Base-by-base conservation (phyloP, 2,329 filamentous ascomycete species). In the Proliferodiscus dingleyae region DNA sequence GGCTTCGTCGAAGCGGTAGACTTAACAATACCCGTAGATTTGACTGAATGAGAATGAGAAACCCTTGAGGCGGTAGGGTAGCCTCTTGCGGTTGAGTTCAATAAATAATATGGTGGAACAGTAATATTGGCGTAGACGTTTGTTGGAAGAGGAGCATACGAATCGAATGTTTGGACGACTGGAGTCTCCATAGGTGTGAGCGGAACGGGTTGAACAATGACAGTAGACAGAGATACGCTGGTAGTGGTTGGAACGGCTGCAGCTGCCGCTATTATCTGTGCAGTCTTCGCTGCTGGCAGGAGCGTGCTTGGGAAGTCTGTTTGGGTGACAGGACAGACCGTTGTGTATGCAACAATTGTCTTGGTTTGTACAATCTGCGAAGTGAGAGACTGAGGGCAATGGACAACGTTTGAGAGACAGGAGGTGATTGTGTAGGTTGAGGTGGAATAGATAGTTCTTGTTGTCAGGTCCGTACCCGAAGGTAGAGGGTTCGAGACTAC, bases 301-400 rank as follows among this genome's bases (percentile, higher is more conserved):
- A n/a, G 43, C 4, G 16, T 19, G 3, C 28, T 11, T 9, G 45
- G 45, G 23, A 43, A 43, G 10, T 10, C 13, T 4, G 26, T 26
- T 36, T 47, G 40, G 1, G 23, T 21, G 2, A 45, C 38, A 2
- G 51, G 49, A 40, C 46, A 54, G 5, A 52, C 40, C 5, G 47
- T 50, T 8, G 47, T 51, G 37, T 50, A 49, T 30, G 43, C 23
- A 16, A 46, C 28, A 19, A 50, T 43, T 3, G 38, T 19, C 7
- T 43, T 28, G 6, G 36, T 41, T 29, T 43, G 19, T 9, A 47
- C 29, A 16, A 47, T n/a, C 15, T 24, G 33, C 10, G 32, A 22
- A 3, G 33, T 29, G 28, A 43, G 38, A 24, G 32, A 16, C 10
- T 37, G n/a, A 2, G 34, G 39, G 29, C 43, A 46, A 10, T 37